Conservation (phyloP, 208 protist species). For the Trypanosoma platydactyli region DNA sequence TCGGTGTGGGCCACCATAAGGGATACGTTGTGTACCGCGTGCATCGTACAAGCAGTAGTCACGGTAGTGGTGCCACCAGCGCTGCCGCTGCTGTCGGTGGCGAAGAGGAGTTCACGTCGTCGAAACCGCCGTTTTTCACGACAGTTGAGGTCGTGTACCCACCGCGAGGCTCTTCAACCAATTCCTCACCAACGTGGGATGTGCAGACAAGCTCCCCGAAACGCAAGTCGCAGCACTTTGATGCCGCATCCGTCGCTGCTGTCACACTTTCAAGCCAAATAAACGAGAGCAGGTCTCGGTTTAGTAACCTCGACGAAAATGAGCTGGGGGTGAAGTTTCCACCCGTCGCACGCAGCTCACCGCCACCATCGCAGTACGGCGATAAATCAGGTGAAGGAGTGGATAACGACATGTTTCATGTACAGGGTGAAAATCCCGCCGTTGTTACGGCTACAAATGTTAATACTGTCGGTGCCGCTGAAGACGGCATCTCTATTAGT, state of each 20-base stretch:
- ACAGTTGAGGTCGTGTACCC: constrained; percentile 27
- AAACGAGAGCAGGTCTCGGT: background rate
- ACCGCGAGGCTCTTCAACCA: background rate
- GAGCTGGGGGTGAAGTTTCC: background rate
- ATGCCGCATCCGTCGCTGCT: no score
- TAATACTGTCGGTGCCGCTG: no score
- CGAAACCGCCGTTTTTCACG: constrained; percentile 17
- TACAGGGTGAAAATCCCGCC: background rate
- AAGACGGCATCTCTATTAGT: background rate
- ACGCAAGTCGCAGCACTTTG: no score
- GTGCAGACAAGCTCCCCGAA: background rate
- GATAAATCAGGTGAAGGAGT: background rate
- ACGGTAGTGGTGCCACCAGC: background rate
- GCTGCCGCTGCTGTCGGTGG: background rate
- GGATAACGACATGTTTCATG: background rate
- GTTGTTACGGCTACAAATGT: no score
- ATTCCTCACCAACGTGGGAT: constrained; percentile 7
- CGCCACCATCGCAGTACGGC: background rate
- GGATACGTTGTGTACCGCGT: constrained; percentile 75
- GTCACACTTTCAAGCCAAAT: no score
- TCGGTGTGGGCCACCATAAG: constrained; percentile 67
- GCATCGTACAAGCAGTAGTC: constrained; percentile 1
- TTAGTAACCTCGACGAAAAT: background rate
- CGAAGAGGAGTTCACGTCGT: background rate
- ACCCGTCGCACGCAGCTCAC: background rate